Evolutionary conservation across 176 grass and related monocot species (phyloP), one percentile per base, ranked within the genome.

Genomic region (Rhynchospora tenuis): DNA sequence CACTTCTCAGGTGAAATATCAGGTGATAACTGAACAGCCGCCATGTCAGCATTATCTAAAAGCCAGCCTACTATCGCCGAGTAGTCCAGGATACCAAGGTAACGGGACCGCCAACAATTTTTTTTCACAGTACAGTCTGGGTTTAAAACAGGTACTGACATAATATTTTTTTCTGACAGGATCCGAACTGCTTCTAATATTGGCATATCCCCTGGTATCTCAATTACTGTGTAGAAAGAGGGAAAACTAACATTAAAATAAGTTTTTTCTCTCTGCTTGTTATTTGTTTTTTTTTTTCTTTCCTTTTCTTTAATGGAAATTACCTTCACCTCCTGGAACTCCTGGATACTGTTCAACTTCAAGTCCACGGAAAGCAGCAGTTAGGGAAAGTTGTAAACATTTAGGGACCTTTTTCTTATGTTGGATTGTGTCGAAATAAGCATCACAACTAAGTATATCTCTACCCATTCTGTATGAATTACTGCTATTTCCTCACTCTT

Each of bases 401-500:
- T 87, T 74, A 1, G 96, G 96, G 19, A 98, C 69, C 84, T 91
- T 95, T 84, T 98, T 98, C 76, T 98, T 98, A 38, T 85, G 89
- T 64, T 98, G 90, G 76, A 98, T 95, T 84, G 86, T 83, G 57
- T 95, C 89, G 86, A 98, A 98, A 83, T 98, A 98, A 11, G 93
- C 89, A 89, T 93, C 96, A 81, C 91, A 93, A 45, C 87, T 91
- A 11, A 63, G 42, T 81, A 81, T 38, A 63, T 81, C 79, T 81
- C 65, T 55, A 38, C 45, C 42, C 57, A 74, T 74, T 52, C 26
- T 74, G 45, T 52, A 51, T 51, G 16, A 52, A 22, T 51, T 16
- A 51, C 22, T 51, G 71, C 14, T 14, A 13, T 74, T 74, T 51
- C 22, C 71, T 74, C 46, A 74, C 11, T 73, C 69, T 45, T 74